These are phyloP conservation scores for Helianthus tuberosus DNA, from an alignment of 129 eudicot species.

Conservation along the genomic window DNA sequence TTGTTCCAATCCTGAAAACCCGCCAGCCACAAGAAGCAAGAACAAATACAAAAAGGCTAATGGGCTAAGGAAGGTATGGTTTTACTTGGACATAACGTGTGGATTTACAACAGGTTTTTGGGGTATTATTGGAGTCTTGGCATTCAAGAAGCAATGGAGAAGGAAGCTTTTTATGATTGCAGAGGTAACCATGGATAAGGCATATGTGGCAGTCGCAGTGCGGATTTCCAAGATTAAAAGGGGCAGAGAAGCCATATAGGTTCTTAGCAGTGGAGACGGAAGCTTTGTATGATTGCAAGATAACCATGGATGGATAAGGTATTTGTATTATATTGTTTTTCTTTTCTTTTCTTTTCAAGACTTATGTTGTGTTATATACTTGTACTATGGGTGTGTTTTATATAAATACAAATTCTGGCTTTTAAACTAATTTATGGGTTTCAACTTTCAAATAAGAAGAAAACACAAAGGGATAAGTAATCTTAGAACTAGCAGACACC, in stretches of 20 bases:
- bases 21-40: background rate
- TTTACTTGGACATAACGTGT: background rate
- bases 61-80: background rate
- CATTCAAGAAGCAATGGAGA: background rate
- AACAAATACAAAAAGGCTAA: background rate
- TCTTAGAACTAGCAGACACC: no score
- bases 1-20: background rate
- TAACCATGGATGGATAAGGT: no score
- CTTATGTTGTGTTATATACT: no score
- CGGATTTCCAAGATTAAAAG: background rate
- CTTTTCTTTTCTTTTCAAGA: no score
- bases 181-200: background rate
- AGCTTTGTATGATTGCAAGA: no score
- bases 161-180: background rate
- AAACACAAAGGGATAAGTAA: no score
- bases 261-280: no score
- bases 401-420: no score
- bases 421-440: no score
- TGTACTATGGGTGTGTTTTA: no score
- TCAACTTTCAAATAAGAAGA: no score
- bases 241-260: background rate
- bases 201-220: background rate
- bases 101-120: background rate
- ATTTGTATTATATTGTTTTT: no score
- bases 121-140: background rate